Percentiles rank a stretch among this genome's conserved stretches.
Conservation (phyloP, 1,284 basidiomycete species). For the Coniferiporia weirii region DNA sequence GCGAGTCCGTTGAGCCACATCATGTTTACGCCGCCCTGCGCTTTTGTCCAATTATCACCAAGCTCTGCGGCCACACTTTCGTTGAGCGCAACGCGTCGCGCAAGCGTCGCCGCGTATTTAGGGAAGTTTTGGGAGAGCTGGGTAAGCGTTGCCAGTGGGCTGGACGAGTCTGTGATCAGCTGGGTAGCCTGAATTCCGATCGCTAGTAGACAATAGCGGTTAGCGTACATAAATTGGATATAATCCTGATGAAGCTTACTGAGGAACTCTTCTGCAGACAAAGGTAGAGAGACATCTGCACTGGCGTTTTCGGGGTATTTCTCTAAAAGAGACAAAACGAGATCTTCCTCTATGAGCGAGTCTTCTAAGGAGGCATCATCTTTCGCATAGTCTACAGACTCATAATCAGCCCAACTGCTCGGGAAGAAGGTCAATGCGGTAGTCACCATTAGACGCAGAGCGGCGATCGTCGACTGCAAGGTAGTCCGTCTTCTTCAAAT, state of each 20-base stretch:
- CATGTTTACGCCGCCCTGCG: slow-evolving; percentile 47
- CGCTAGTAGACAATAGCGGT: slow-evolving; percentile 32
- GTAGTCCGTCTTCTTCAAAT: slow-evolving; percentile 97
- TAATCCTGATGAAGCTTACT: slow-evolving; percentile 31
- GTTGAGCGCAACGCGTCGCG: slow-evolving; percentile 57
- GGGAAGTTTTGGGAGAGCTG: slow-evolving; percentile 87
- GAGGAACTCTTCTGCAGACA: slow-evolving; percentile 60
- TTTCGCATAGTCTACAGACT: slow-evolving; percentile 19
- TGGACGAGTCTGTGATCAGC: slow-evolving; percentile 56
- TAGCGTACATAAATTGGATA: neutral
- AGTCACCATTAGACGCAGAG: slow-evolving; percentile 26
- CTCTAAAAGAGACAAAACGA: slow-evolving; percentile 46
- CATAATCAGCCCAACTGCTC: neutral
- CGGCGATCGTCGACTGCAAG: slow-evolving; percentile 85
- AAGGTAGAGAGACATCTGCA: slow-evolving; percentile 47
- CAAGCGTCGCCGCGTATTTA: slow-evolving; percentile 68
- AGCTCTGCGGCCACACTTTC: slow-evolving; percentile 55
- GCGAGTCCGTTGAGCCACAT: slow-evolving; percentile 78
- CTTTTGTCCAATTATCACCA: slow-evolving; percentile 47
- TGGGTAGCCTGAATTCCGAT: slow-evolving; percentile 72
- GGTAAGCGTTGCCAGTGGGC: slow-evolving; percentile 59
- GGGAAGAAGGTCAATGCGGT: neutral
- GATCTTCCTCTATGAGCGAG: slow-evolving; percentile 32
- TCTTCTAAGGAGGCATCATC: slow-evolving; percentile 25
- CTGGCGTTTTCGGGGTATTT: slow-evolving; percentile 49